Evolutionary conservation across 1,139 yeast species (phyloP).

Genomic region (Yamadazyma jaroonii): DNA sequence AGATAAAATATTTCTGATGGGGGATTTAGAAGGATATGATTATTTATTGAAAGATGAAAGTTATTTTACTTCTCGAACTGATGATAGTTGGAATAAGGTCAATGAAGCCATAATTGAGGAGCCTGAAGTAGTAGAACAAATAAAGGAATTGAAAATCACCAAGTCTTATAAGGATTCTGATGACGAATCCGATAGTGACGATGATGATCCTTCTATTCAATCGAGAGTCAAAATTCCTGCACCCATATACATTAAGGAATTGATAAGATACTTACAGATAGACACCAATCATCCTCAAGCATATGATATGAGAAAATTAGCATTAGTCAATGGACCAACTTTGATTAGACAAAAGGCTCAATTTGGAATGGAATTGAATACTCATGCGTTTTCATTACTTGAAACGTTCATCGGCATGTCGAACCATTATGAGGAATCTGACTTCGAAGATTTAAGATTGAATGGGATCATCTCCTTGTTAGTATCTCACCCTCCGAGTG

Average conservation of each 20-base stretch:
- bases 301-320: conserved; percentile 49
- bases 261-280: conserved; percentile 49
- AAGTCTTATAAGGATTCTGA: conserved; percentile 20
- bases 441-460: conserved; percentile 51
- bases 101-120: conserved; percentile 9
- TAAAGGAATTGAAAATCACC: conserved; percentile 8
- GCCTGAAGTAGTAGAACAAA: not conserved
- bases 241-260: conserved; percentile 63
- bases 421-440: conserved; percentile 46
- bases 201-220: conserved; percentile 49
- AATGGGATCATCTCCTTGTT: conserved; percentile 53
- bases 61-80: conserved; percentile 1
- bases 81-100: conserved; percentile 17
- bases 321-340: conserved; percentile 52
- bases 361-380: conserved; percentile 53
- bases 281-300: conserved; percentile 46
- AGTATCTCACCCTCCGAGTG: conserved; percentile 42
- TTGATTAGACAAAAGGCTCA: conserved; percentile 51
- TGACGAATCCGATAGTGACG: conserved; percentile 36
- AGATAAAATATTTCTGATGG: conserved; percentile 31
- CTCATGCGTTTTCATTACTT: conserved; percentile 47
- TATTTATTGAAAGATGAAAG: conserved; percentile 7
- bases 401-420: conserved; percentile 44
- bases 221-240: conserved; percentile 33
- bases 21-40: conserved; percentile 10